Percentiles rank a stretch among this genome's conserved stretches.
phyloP scores from a whole-genome alignment of 1,284 basidiomycete species.

The Neolentinus lepideus region DNA sequence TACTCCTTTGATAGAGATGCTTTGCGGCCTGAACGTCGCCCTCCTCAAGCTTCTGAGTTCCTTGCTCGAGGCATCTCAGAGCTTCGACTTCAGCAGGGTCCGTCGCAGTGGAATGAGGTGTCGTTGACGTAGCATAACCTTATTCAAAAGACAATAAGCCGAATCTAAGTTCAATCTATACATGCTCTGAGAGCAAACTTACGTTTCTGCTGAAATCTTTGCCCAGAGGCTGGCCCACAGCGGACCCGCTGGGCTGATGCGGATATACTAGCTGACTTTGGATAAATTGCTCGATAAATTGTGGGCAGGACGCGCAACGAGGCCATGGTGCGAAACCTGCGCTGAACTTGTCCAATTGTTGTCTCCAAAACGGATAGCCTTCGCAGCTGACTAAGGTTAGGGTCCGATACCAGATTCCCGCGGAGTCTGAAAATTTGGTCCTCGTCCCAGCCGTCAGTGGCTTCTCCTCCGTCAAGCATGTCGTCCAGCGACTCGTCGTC shows the following conservation, averaged over 20 bases:
- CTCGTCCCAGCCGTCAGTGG: background rate
- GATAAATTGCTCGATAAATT: background rate
- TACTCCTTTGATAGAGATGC: constrained; percentile 72
- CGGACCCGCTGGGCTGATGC: background rate
- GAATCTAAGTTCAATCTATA: constrained; percentile 7
- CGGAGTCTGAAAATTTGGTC: constrained; percentile 1
- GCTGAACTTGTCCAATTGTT: constrained; percentile 2
- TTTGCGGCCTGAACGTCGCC: constrained; percentile 84
- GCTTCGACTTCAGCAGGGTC: constrained; percentile 86
- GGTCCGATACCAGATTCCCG: constrained; percentile 1
- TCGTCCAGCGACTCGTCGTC: constrained; percentile 8
- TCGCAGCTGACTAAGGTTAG: constrained; percentile 1
- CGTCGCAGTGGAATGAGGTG: constrained; percentile 68
- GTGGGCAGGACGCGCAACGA: background rate
- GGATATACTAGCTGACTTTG: background rate
- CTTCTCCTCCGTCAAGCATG: constrained; percentile 1
- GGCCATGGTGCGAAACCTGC: background rate
- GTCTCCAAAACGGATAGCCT: background rate
- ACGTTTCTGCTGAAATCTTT: constrained; percentile 3
- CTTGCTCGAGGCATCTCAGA: constrained; percentile 77
- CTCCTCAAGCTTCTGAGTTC: constrained; percentile 83
- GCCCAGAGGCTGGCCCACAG: background rate
- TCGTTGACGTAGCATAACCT: constrained; percentile 84
- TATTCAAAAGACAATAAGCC: constrained; percentile 13
- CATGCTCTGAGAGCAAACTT: constrained; percentile 1